These are phyloP conservation scores for Thymus mandschuricus DNA, from an alignment of 257 asterid species.

Conservation along the genomic window DNA sequence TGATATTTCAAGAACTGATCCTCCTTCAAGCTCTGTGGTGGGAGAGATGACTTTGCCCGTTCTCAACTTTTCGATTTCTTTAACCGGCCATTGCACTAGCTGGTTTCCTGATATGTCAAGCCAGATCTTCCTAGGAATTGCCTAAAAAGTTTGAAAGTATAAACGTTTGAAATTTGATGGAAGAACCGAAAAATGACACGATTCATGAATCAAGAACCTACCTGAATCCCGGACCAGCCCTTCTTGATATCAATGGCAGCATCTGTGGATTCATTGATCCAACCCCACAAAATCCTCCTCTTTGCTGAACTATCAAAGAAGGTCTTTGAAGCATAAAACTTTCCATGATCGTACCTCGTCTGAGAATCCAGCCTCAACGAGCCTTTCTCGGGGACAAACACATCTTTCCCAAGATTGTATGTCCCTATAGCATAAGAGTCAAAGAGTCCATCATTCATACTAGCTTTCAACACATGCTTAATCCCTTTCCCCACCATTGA, in stretches of 20 bases:
- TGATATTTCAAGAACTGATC: constrained; percentile 31
- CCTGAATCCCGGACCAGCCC: constrained; percentile 32
- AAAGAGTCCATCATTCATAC: constrained; percentile 9
- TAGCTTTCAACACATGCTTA: constrained; percentile 36
- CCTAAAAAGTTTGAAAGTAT: constrained; percentile 7
- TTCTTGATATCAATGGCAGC: constrained; percentile 3
- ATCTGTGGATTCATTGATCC: constrained; percentile 31
- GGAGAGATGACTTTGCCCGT: constrained; percentile 1
- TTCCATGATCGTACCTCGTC: constrained; percentile 34
- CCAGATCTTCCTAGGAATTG: constrained; percentile 33
- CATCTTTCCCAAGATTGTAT: constrained; percentile 28
- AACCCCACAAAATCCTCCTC: constrained; percentile 39
- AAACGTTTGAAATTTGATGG: neutral
- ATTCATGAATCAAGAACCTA: constrained; percentile 15
- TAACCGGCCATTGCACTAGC: constrained; percentile 36
- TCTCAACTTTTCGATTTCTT: constrained; percentile 32
- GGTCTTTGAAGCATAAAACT: constrained; percentile 37
- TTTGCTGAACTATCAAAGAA: constrained; percentile 32
- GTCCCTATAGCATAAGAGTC: constrained; percentile 36
- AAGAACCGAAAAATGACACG: neutral
- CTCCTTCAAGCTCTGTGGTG: constrained; percentile 24
- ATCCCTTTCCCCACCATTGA: constrained; percentile 27
- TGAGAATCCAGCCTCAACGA: constrained; percentile 17
- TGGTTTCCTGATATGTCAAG: constrained; percentile 31
- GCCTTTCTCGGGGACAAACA: constrained; percentile 29